A percentile compares a stretch with the other conserved stretches of the same genome.
phyloP scores from a whole-genome alignment of 2,329 filamentous ascomycete genomes.

The Rhytidhysteron rufulum region DNA sequence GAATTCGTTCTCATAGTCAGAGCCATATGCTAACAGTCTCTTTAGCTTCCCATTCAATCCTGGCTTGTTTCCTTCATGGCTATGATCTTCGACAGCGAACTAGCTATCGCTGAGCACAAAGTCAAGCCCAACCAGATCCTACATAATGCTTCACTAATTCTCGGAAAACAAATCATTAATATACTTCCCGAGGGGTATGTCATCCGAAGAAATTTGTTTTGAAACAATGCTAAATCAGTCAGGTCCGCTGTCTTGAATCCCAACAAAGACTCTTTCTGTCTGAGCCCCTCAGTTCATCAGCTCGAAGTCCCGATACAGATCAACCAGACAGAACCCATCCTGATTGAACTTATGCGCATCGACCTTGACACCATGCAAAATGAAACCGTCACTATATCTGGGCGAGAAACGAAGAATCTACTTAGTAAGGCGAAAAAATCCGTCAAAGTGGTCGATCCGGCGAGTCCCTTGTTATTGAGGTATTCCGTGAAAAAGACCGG shows the following conservation, averaged over 20 bases:
- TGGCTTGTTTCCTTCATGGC: conserved; percentile 72
- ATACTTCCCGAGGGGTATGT: conserved; percentile 86
- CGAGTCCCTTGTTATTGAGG: conserved; percentile 63
- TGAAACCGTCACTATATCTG: conserved; percentile 73
- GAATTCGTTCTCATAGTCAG: conserved; percentile 6
- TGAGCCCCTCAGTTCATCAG: conserved; percentile 60
- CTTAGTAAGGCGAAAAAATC: conserved; percentile 65
- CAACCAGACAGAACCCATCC: conserved; percentile 85
- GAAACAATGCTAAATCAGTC: conserved; percentile 11
- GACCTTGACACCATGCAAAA: conserved; percentile 78
- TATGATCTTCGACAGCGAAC: conserved; percentile 85
- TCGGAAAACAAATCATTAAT: conserved; percentile 96
- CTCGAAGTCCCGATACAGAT: conserved; percentile 79
- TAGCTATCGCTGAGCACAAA: conserved; percentile 87
- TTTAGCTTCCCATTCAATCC: conserved; percentile 66
- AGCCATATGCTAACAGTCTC: conserved; percentile 5
- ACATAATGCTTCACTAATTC: conserved; percentile 88
- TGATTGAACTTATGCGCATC: conserved; percentile 82
- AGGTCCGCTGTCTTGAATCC: conserved; percentile 86
- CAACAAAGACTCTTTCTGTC: conserved; percentile 73
- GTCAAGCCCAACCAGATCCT: conserved; percentile 85
- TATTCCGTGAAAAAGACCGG: conserved; percentile 81
- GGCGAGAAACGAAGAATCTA: conserved; percentile 70
- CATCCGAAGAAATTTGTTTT: background rate
- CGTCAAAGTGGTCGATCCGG: conserved; percentile 44